These are phyloP conservation scores for Onygena corvina DNA, from an alignment of 2,329 filamentous ascomycete genomes.

Conservation along the genomic window DNA sequence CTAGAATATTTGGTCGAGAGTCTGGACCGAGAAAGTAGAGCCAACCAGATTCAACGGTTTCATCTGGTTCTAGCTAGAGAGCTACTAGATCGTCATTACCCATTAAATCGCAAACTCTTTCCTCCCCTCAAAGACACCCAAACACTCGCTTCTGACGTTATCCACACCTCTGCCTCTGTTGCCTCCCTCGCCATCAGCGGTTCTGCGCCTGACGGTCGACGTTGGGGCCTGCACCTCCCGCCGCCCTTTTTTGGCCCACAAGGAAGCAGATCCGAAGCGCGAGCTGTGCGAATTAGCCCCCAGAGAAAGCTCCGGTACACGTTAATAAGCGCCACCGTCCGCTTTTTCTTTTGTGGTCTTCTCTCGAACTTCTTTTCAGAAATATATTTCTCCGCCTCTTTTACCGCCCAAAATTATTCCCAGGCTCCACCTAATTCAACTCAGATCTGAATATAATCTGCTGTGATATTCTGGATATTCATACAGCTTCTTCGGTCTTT, in stretches of 20 bases:
- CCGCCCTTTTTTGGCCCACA: not conserved
- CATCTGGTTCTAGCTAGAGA: not conserved
- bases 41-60: not conserved
- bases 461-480: constrained; percentile 1
- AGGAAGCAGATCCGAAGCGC: too few species aligned
- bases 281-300: too few species aligned
- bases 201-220: not conserved
- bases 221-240: not conserved
- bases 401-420: not conserved
- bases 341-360: not conserved
- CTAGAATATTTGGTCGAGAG: constrained; percentile 1
- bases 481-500: too few species aligned
- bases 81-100: constrained; percentile 3
- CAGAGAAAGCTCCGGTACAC: too few species aligned
- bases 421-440: not conserved
- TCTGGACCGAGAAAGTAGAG: not conserved
- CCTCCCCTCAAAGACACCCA: not conserved
- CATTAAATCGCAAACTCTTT: not conserved
- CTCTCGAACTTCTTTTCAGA: not conserved
- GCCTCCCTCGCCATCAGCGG: not conserved
- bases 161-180: not conserved
- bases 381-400: not conserved
- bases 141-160: constrained; percentile 4
- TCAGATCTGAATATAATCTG: not conserved
- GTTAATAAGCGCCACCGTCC: too few species aligned